Evolutionary conservation across 2,329 filamentous ascomycete species (phyloP).

Genomic region (Didymella exigua): DNA sequence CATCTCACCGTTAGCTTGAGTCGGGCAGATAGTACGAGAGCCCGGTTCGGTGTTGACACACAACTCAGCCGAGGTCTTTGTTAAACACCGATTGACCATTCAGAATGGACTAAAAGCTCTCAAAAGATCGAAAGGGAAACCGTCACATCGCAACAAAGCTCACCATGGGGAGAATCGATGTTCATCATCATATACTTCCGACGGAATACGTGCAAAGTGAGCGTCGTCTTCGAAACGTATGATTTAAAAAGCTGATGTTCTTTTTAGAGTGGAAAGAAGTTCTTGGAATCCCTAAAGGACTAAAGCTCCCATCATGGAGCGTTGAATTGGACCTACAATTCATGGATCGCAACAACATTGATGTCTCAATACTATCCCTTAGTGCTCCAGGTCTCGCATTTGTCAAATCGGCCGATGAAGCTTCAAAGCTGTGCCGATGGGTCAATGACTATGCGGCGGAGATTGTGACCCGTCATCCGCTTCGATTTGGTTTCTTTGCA

Average conservation of each 20-base stretch:
- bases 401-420: slow-evolving; percentile 14
- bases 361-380: not conserved
- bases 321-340: slow-evolving; percentile 5
- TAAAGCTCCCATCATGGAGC: slow-evolving; percentile 27
- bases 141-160: no score
- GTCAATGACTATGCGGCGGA: slow-evolving; percentile 46
- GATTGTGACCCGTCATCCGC: slow-evolving; percentile 43
- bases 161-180: slow-evolving; percentile 23
- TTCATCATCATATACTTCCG: slow-evolving; percentile 23
- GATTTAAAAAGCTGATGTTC: not conserved
- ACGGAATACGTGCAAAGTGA: slow-evolving; percentile 11
- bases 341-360: slow-evolving; percentile 20
- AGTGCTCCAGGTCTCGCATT: slow-evolving; percentile 30
- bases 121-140: no score
- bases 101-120: no score
- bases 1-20: no score
- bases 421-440: slow-evolving; percentile 22
- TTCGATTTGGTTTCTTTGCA: slow-evolving; percentile 52
- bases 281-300: slow-evolving; percentile 13
- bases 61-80: no score
- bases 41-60: not conserved
- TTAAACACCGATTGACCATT: no score
- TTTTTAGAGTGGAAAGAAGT: slow-evolving; percentile 4
- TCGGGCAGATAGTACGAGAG: not conserved
- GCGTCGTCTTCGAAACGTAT: not conserved